Evolutionary conservation across 2,329 filamentous ascomycete genomes (phyloP).

Genomic region (Cladosporium sp.): DNA sequence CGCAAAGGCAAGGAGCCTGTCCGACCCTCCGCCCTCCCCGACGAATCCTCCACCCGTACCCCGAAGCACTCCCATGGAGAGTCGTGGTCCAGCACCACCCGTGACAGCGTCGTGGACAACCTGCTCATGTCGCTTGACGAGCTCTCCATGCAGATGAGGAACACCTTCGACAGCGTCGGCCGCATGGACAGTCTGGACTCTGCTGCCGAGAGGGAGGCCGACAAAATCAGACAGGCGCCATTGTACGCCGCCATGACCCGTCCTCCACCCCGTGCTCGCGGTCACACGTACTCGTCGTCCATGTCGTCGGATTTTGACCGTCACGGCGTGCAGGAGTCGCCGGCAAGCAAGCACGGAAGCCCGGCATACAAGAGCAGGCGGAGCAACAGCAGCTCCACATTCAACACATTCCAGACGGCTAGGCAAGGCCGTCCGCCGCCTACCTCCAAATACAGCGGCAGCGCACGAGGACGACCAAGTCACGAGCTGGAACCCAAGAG

Average conservation of each 20-base stretch:
- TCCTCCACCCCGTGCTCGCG: slow-evolving; percentile 50
- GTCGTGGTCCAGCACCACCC: slow-evolving; percentile 74
- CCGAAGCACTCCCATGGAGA: slow-evolving; percentile 74
- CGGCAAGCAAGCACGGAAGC: slow-evolving; percentile 30
- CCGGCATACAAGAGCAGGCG: slow-evolving; percentile 54
- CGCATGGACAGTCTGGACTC: slow-evolving; percentile 22
- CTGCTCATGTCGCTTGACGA: slow-evolving; percentile 93
- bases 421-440: slow-evolving; percentile 14
- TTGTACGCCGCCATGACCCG: slow-evolving; percentile 30
- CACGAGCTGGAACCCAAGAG: slow-evolving; percentile 9
- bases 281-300: slow-evolving; percentile 63
- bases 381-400: slow-evolving; percentile 80
- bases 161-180: slow-evolving; percentile 18
- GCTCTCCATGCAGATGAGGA: slow-evolving; percentile 52
- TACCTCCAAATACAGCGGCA: slow-evolving; percentile 16
- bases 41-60: neutral
- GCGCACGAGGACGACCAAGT: slow-evolving; percentile 4
- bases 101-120: slow-evolving; percentile 92
- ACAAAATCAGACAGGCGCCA: slow-evolving; percentile 31
- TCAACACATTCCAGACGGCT: slow-evolving; percentile 37
- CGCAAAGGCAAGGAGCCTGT: slow-evolving; percentile 21
- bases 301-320: slow-evolving; percentile 59
- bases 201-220: slow-evolving; percentile 25
- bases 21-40: neutral
- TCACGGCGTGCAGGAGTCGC: slow-evolving; percentile 37